Conservation (phyloP, 139 green algal species). For the Chlorella sorokiniana region DNA sequence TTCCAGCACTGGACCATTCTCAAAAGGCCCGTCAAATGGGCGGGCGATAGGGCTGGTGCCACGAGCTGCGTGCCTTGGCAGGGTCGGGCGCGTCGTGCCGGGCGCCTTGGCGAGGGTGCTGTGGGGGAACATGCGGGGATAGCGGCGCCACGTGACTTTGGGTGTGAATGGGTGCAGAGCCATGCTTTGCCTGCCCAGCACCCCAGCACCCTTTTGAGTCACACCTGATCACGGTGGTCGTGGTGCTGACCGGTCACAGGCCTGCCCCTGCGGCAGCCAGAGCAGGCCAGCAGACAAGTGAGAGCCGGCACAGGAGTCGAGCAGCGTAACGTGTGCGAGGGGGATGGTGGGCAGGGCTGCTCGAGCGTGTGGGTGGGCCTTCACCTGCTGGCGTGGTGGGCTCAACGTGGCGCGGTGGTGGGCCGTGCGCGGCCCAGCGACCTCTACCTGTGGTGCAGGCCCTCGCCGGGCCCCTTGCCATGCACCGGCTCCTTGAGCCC, state of each 20-base stretch:
- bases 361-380: too few species aligned
- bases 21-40: slow-evolving; percentile 25
- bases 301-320: too few species aligned
- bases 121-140: not conserved
- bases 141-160: too few species aligned
- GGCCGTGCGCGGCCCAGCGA: not conserved
- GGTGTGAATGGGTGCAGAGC: not conserved
- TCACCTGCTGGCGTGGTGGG: not conserved
- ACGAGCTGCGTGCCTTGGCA: slow-evolving; percentile 12
- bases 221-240: slow-evolving; percentile 15
- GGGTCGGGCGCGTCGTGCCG: slow-evolving; percentile 15
- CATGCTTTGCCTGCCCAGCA: not conserved
- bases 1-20: too few species aligned
- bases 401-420: not conserved
- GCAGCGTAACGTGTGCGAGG: too few species aligned
- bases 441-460: slow-evolving; percentile 23
- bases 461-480: not conserved
- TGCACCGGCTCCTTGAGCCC: slow-evolving; percentile 25
- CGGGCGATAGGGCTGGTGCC: slow-evolving; percentile 31
- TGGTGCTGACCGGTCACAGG: not conserved
- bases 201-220: not conserved
- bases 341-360: too few species aligned
- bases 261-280: slow-evolving; percentile 12
- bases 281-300: too few species aligned
- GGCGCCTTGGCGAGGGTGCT: slow-evolving; percentile 20